Base-by-base conservation (phyloP, 352 stramenopile genomes). In the Globisporangium carolinianum region DNA sequence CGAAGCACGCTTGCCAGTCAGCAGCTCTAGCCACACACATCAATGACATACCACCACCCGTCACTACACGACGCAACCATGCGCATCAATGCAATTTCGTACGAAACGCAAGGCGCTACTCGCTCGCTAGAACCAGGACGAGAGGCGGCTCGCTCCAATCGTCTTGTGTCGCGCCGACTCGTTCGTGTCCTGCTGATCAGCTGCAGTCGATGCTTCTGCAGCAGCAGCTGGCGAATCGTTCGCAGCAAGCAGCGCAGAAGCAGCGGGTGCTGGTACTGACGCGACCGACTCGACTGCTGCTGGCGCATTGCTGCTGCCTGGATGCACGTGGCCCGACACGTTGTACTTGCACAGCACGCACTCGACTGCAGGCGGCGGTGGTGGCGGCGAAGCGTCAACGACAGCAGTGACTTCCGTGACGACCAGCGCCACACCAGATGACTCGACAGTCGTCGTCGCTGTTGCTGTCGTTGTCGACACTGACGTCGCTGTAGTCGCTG, bases 321-420 rank as follows among this genome's bases (percentile, higher is more conserved):
- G 46, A 36, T 51, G 46, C 0, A 51, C 46, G 17, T 51, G 46
- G 32, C 46, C 46, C 75, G 24, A 24, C 24, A 24, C 24, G 24
- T 24, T 24, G 24, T 24, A 24, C 24, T 24, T 24, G 24, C 24
- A 86, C 45, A 86, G 56, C 1, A 64, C 70, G 35, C 76, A 86
- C 51, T 67, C 63, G 35, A 66, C 54, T 5, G 58, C 55, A 6
- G 60, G 36, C n/a, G 55, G 32, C 15, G 54, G 51, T 47, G 39
- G 48, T 14, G 24, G 47, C 12, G n/a, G 35, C 12, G 39, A 9
- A 14, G 35, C 24, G 12, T 52, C 35, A 12, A 47, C 37, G 17
- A 45, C 41, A 14, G 53, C 8, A 39, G 39, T 15, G 8, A 24
- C 24, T 24, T 24, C 24, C 24, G 24, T 24, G 24, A 24, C 24